These are phyloP conservation scores for Penicillium taxi DNA, from an alignment of 495 filamentous ascomycete species.

Conservation along the genomic window DNA sequence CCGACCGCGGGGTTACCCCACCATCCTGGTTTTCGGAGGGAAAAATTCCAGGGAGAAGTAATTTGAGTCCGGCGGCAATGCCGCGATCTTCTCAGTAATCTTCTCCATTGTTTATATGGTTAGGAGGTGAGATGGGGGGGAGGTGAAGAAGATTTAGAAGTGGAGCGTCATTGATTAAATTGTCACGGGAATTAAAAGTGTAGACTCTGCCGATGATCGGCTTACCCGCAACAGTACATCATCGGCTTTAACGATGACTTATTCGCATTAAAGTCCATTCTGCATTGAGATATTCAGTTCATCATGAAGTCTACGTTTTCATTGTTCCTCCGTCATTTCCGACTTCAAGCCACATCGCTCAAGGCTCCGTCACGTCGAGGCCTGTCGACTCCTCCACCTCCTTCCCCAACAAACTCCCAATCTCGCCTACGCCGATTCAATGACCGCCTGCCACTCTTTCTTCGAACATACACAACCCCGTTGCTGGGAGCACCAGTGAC, in stretches of 20 bases:
- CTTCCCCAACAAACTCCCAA: conserved; percentile 22
- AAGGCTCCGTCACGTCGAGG: conserved; percentile 13
- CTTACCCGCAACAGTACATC: conserved; percentile 14
- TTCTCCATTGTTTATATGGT: conserved; percentile 46
- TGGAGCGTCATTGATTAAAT: conserved; percentile 21
- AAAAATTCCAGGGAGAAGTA: conserved; percentile 99
- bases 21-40: conserved; percentile 91
- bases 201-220: conserved; percentile 8
- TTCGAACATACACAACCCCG: conserved; percentile 57
- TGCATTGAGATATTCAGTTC: neutral
- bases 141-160: conserved; percentile 18
- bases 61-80: conserved; percentile 67
- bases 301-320: no score
- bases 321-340: conserved; percentile 14
- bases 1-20: conserved; percentile 32
- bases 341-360: conserved; percentile 1
- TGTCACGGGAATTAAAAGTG: no score
- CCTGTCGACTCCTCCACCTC: conserved; percentile 21
- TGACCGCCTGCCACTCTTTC: conserved; percentile 48
- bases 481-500: conserved; percentile 69
- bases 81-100: conserved; percentile 94
- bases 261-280: conserved; percentile 4
- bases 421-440: conserved; percentile 53
- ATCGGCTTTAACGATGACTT: conserved; percentile 17
- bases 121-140: conserved; percentile 11